Conservation (phyloP, 2,329 filamentous ascomycete species). For the Cladosporium cucumerinum region DNA sequence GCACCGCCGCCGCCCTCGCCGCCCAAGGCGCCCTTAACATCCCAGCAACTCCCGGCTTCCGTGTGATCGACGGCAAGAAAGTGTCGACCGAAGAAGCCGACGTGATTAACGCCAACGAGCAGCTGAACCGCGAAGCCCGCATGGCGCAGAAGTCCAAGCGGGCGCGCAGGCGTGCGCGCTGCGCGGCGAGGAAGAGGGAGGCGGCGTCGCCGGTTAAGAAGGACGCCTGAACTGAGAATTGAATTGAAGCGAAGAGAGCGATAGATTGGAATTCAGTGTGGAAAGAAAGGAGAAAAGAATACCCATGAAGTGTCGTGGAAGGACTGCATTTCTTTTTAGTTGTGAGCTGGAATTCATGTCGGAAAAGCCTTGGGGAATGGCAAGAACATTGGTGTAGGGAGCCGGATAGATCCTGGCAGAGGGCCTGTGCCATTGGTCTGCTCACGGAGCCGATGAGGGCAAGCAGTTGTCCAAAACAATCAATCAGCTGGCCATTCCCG, state of each 20-base stretch:
- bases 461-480: background rate
- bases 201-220: constrained; percentile 2
- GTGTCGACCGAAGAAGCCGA: constrained; percentile 9
- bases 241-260: no score
- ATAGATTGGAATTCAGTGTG: background rate
- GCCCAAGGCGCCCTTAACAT: background rate
- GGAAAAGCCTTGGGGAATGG: background rate
- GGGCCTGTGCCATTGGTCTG: no score
- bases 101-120: constrained; percentile 12
- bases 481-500: background rate
- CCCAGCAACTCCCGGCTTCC: constrained; percentile 12
- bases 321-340: background rate
- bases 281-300: background rate
- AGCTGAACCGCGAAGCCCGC: constrained; percentile 1
- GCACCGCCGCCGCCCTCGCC: constrained; percentile 4
- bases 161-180: constrained; percentile 4
- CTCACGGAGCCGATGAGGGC: no score
- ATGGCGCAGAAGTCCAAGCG: constrained; percentile 15
- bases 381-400: no score
- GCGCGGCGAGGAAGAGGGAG: constrained; percentile 8
- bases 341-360: background rate
- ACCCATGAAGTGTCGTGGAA: background rate
- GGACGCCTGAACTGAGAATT: no score
- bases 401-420: no score
- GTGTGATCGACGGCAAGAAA: constrained; percentile 10